Evolutionary conservation across 257 asterid genomes (phyloP).

Genomic region (Asclepias syriaca): DNA sequence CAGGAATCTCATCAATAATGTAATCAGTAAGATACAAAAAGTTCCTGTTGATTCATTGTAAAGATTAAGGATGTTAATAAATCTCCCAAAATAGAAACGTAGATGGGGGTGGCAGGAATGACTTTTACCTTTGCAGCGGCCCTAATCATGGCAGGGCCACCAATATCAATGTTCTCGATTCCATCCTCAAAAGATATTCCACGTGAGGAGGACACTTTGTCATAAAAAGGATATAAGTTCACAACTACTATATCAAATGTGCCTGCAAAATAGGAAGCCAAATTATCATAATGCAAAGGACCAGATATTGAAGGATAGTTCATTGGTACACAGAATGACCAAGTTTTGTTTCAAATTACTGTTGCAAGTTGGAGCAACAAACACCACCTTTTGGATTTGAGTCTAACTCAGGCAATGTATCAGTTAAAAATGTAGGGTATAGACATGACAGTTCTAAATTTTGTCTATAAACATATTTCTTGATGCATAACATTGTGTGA

Average conservation of each 20-base stretch:
- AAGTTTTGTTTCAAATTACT: not conserved
- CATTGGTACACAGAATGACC: not conserved
- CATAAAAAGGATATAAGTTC: conserved; percentile 90
- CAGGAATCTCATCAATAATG: too few species aligned
- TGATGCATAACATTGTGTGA: not conserved
- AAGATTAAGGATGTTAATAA: not conserved
- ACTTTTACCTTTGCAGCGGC: conserved; percentile 90
- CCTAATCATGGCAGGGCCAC: conserved; percentile 98
- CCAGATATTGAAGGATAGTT: not conserved
- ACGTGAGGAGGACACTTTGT: conserved; percentile 71
- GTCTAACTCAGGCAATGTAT: not conserved
- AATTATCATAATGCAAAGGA: conserved; percentile 8
- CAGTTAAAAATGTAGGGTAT: not conserved
- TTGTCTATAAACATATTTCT: not conserved
- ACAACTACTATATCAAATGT: conserved; percentile 96
- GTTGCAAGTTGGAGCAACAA: conserved; percentile 9
- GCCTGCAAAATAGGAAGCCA: conserved; percentile 41
- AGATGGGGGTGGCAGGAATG: not conserved
- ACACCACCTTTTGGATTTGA: not conserved
- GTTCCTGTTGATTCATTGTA: not conserved
- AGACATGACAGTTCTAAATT: not conserved
- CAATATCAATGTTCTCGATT: conserved; percentile 95
- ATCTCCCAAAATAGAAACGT: not conserved
- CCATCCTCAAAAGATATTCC: conserved; percentile 87
- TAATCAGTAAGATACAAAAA: too few species aligned